Base-by-base conservation (phyloP, 2,329 filamentous ascomycete species). In the Sporothrix luriei region DNA sequence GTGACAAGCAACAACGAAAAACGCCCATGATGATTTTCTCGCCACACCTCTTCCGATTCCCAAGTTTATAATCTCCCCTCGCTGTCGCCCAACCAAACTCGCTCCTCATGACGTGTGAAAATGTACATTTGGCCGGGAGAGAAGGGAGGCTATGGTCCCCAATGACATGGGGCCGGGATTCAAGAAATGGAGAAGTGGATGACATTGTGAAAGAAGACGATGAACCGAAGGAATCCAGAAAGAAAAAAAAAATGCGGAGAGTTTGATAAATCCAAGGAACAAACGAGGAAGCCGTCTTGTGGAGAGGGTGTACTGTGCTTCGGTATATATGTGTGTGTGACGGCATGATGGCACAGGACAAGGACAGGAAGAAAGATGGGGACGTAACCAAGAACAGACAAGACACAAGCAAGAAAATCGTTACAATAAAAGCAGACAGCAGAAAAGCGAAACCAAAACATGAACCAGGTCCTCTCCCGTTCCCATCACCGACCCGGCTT, bases 401-500 rank as follows among this genome's bases (percentile, higher is more conserved):
- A 65, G n/a, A 46, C 7, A 33, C 24, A 40, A 16, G n/a, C 64
- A 33, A 9, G 29, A 68, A 68, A 29, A 52, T 43, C 61, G 46
- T 64, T 49, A 48, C 13, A 49, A 33, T 5, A 33, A 33, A 49
- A 21, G n/a, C n/a, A n/a, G 7, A 49, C 43, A 64, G 21, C 3
- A 4, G 21, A 1, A 4, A 26, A 46, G 38, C 21, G 29, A 5
- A 38, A 66, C 14, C 4, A 38, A 49, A 54, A 62, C 59, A 51
- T 11, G 5, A 52, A 52, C 26, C 16, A 55, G 43, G n/a, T 26
- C 21, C 38, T 33, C n/a, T 5, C 13, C 2, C 2, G 33, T 11
- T 11, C 11, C 14, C 29, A 55, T 65, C 62, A 70, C 68, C 64
- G 71, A 24, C 52, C 49, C 4, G 69, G 49, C 67, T 72, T 73